Evolutionary conservation across 331 rosid genomes (phyloP).

Genomic region (Spiraea crenata): DNA sequence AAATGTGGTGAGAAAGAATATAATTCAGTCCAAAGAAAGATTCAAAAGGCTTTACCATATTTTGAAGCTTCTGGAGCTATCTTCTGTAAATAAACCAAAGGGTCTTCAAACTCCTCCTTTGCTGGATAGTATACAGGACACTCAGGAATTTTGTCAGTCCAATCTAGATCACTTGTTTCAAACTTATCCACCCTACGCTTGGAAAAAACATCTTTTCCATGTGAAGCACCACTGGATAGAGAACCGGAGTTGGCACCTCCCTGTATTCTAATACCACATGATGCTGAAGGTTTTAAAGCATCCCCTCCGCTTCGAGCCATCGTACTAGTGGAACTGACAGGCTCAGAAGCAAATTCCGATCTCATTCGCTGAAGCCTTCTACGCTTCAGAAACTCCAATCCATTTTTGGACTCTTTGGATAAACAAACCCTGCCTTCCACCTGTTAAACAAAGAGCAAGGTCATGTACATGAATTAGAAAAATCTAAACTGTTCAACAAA

Average conservation of each 20-base stretch:
- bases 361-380: conserved; percentile 79
- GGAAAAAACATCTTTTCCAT: conserved; percentile 38
- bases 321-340: conserved; percentile 42
- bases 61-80: conserved; percentile 94
- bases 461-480: not conserved
- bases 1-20: not conserved
- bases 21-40: not conserved
- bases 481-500: not conserved
- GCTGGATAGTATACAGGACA: conserved; percentile 93
- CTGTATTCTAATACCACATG: conserved; percentile 68
- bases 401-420: conserved; percentile 70
- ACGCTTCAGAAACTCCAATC: conserved; percentile 67
- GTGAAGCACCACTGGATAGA: conserved; percentile 23
- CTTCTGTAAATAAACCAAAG: conserved; percentile 85
- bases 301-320: conserved; percentile 93
- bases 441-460: conserved; percentile 33
- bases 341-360: conserved; percentile 40
- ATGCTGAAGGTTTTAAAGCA: conserved; percentile 70
- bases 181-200: conserved; percentile 87
- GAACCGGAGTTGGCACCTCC: conserved; percentile 42
- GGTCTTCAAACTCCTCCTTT: conserved; percentile 89
- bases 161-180: conserved; percentile 69
- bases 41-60: conserved; percentile 56
- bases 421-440: conserved; percentile 80
- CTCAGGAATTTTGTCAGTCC: conserved; percentile 79